Evolutionary conservation across 495 filamentous ascomycete genomes (phyloP), one percentile per base, ranked within the genome.

Genomic region (Haplographium delicatum): DNA sequence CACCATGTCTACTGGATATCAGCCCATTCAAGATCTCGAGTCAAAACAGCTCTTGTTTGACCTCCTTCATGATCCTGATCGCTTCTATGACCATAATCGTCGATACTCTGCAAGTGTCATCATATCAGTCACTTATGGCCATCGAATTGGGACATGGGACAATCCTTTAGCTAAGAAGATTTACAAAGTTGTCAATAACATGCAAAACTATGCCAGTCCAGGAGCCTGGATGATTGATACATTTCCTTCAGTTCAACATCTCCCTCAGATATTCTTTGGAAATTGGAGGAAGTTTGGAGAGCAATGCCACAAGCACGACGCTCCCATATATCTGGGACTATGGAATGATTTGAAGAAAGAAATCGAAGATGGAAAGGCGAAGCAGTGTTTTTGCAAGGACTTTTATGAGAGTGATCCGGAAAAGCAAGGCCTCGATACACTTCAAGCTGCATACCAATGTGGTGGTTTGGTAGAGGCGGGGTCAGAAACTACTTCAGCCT

Each of bases 401-500:
- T 63, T 61, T 31, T 52, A 61, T 9, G 51, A 61, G 26, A 47
- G 44, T 24, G 49, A 62, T 24, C 46, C 50, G 0, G 44, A 50
- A 24, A 51, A 56, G 33, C 39, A 61, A 28, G 56, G 56, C 6
- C 23, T 59, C 13, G 56, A 59, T 46, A 49, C 47, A 10, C 31
- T 55, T 5, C 46, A 51, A 41, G 57, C 57, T 24, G 60, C 58
- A 1, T 74, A 72, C 35, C 63, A 70, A 18, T 51, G 58, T 15
- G 67, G 67, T 9, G 62, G 62, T 0, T 49, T 72, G 1, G 50
- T 71, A 1, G 70, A 72, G 51, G 71, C 64, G 15, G 68, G 69
- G 34, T 65, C 64, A 4, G 69, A 72, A 18, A 72, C 66, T 0
- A 69, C 69, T 2, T 53, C 65, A 13, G 62, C 56, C 16, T 62